Conservation (phyloP, 2,329 filamentous ascomycete genomes). For the Plenodomus lindquistii region DNA sequence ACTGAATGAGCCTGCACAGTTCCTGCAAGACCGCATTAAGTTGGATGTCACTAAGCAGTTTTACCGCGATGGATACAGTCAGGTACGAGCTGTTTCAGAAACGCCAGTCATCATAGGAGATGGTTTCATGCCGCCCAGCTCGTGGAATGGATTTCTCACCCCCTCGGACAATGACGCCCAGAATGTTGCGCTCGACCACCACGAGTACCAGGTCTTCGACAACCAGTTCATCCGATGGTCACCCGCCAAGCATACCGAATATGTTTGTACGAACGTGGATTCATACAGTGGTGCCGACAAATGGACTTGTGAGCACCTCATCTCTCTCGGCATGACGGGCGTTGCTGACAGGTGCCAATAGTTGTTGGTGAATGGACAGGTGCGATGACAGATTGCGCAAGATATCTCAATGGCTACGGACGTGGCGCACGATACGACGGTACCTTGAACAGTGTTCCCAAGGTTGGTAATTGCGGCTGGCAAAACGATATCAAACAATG, state of each 20-base stretch:
- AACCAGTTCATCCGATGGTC: conserved; percentile 54
- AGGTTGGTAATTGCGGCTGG: conserved; percentile 59
- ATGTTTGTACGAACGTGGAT: conserved; percentile 59
- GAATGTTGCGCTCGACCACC: conserved; percentile 66
- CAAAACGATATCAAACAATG: conserved; percentile 57
- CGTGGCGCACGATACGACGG: conserved; percentile 65
- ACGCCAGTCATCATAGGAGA: conserved; percentile 63
- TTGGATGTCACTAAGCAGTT: conserved; percentile 55
- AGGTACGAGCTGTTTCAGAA: conserved; percentile 50
- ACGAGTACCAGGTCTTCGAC: conserved; percentile 70
- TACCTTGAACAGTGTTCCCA: conserved; percentile 51
- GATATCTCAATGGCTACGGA: conserved; percentile 58
- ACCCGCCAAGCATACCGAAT: conserved; percentile 57
- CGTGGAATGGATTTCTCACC: conserved; percentile 66
- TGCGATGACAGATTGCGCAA: conserved; percentile 66
- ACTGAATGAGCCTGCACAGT: conserved; percentile 58
- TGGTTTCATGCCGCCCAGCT: conserved; percentile 56
- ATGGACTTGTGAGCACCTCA: conserved; percentile 50
- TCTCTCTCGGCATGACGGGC: neutral
- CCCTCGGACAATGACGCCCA: conserved; percentile 54
- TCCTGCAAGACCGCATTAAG: conserved; percentile 50
- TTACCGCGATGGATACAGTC: conserved; percentile 59
- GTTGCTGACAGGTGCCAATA: conserved; percentile 3
- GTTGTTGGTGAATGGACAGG: conserved; percentile 71
- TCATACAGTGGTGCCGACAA: conserved; percentile 61